phyloP scores from a whole-genome alignment of 495 filamentous ascomycete genomes.

The Aspergillus affinis region DNA sequence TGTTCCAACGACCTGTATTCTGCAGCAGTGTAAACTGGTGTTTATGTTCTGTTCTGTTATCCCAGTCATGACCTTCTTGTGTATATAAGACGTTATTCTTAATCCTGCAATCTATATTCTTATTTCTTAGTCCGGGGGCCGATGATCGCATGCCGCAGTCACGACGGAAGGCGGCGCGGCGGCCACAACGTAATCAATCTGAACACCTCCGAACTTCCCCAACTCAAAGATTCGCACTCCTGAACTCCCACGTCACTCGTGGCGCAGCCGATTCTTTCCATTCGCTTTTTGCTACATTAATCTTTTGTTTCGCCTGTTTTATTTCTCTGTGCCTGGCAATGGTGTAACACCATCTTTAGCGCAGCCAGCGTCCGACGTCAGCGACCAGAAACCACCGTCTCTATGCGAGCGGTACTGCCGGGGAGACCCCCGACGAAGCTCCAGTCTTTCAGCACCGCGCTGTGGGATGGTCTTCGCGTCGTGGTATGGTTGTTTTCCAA shows the following conservation, averaged over 20 bases:
- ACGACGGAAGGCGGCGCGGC: slow-evolving; percentile 16
- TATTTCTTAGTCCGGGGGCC: too few species aligned
- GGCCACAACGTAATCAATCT: slow-evolving; percentile 26
- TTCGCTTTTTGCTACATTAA: neutral
- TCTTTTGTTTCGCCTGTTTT: neutral
- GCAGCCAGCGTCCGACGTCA: slow-evolving; percentile 28
- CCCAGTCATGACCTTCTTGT: neutral
- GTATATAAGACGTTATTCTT: neutral
- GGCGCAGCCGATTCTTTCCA: slow-evolving; percentile 5
- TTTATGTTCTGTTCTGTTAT: neutral
- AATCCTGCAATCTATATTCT: neutral
- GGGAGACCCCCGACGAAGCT: slow-evolving; percentile 87
- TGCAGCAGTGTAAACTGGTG: neutral
- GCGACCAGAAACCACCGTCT: slow-evolving; percentile 33
- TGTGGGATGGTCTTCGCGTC: slow-evolving; percentile 77
- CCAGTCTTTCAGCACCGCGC: slow-evolving; percentile 82
- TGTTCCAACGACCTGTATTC: neutral
- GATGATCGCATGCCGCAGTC: slow-evolving; percentile 13
- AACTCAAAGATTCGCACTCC: slow-evolving; percentile 20
- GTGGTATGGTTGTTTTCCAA: slow-evolving; percentile 61
- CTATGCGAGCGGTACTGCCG: slow-evolving; percentile 80
- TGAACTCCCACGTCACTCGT: slow-evolving; percentile 13
- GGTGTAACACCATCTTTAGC: slow-evolving; percentile 34
- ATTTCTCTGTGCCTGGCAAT: slow-evolving; percentile 30
- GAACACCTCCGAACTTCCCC: slow-evolving; percentile 13